A percentile compares a stretch with the other conserved stretches of the same genome.
phyloP scores from a whole-genome alignment of 2,329 filamentous ascomycete genomes.

The Ascomycota sp. region DNA sequence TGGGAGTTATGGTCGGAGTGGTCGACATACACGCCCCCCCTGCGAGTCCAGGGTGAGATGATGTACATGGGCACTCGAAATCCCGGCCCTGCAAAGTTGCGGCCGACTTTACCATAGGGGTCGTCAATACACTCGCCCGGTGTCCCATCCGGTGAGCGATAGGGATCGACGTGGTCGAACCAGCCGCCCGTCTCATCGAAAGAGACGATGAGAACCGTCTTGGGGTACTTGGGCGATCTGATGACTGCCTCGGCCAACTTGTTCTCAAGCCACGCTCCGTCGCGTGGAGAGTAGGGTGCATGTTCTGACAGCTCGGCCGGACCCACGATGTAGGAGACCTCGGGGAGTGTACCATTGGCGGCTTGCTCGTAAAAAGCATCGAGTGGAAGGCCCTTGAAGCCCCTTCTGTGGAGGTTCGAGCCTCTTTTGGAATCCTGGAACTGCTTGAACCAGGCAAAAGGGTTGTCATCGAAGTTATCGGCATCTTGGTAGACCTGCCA shows the following conservation, averaged over 20 bases:
- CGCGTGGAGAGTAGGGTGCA: constrained; percentile 28
- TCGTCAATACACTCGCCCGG: constrained; percentile 30
- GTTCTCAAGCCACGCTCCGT: constrained; percentile 33
- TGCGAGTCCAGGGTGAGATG: constrained; percentile 33
- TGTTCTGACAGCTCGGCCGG: constrained; percentile 31
- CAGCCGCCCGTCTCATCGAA: constrained; percentile 29
- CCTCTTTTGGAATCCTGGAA: constrained; percentile 22
- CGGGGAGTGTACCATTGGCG: constrained; percentile 27
- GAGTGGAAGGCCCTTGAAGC: constrained; percentile 25
- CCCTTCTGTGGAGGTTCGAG: constrained; percentile 22
- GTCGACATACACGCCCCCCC: constrained; percentile 31
- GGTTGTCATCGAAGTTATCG: constrained; percentile 33
- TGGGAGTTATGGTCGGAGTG: constrained; percentile 34
- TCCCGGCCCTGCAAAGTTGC: constrained; percentile 12
- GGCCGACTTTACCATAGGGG: constrained; percentile 17
- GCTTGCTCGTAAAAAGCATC: constrained; percentile 28
- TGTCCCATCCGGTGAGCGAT: constrained; percentile 25
- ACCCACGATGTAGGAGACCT: constrained; percentile 29
- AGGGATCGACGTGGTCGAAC: constrained; percentile 32
- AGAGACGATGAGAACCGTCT: constrained; percentile 25
- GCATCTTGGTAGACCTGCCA: constrained; percentile 30
- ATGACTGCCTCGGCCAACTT: constrained; percentile 29
- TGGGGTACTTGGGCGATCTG: constrained; percentile 25
- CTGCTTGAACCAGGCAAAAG: constrained; percentile 30
- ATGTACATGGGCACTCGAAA: constrained; percentile 33